Evolutionary conservation across 2,329 filamentous ascomycete genomes (phyloP).

Genomic region (Fusarium guadeloupense): DNA sequence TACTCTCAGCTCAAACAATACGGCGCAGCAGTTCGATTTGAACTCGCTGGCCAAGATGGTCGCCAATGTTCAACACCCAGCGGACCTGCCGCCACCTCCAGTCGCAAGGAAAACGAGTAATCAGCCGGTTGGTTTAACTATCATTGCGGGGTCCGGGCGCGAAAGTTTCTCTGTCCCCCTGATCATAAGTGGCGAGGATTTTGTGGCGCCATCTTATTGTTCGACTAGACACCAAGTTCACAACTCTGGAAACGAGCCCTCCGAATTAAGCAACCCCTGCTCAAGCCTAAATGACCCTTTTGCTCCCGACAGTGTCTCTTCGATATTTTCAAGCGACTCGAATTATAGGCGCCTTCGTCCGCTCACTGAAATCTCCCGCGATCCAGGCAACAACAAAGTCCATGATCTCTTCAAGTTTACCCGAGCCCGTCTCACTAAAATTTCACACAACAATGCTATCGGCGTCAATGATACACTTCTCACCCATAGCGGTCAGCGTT

Average conservation of each 20-base stretch:
- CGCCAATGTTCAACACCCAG: constrained; percentile 85
- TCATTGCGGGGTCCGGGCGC: constrained; percentile 62
- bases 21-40: constrained; percentile 93
- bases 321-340: constrained; percentile 60
- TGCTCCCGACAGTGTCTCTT: constrained; percentile 50
- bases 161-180: constrained; percentile 64
- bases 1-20: constrained; percentile 88
- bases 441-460: constrained; percentile 79
- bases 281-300: constrained; percentile 71
- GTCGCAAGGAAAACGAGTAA: constrained; percentile 78
- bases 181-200: constrained; percentile 76
- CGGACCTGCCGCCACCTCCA: constrained; percentile 79
- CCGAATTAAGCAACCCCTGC: constrained; percentile 72
- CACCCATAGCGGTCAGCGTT: constrained; percentile 81
- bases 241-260: constrained; percentile 67
- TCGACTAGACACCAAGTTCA: constrained; percentile 75
- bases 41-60: constrained; percentile 84
- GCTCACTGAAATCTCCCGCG: constrained; percentile 81
- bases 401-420: constrained; percentile 89
- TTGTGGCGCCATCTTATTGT: constrained; percentile 77
- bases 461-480: constrained; percentile 65
- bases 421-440: constrained; percentile 79
- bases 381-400: constrained; percentile 75
- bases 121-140: constrained; percentile 57
- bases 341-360: constrained; percentile 72